Conservation (phyloP, 1,284 basidiomycete species). For the Leccinum insolens region DNA sequence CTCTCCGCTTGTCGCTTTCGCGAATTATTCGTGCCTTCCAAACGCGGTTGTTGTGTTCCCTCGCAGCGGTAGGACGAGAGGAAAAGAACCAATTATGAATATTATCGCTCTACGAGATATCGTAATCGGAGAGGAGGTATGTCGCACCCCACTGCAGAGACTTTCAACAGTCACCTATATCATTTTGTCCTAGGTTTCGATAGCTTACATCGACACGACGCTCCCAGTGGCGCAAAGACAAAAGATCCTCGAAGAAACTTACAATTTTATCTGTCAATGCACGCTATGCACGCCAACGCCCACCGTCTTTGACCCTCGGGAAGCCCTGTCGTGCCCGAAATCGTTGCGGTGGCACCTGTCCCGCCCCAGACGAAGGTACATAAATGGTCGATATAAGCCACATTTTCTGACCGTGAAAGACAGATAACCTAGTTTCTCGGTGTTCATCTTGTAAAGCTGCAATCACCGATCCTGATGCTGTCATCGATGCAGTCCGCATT, state of each 20-base stretch:
- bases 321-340: slow-evolving; percentile 67
- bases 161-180: slow-evolving; percentile 5
- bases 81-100: slow-evolving; percentile 66
- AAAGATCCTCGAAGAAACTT: slow-evolving; percentile 66
- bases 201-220: slow-evolving; percentile 86
- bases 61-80: slow-evolving; percentile 38
- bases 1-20: slow-evolving; percentile 77
- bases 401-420: slow-evolving; percentile 4
- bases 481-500: slow-evolving; percentile 54
- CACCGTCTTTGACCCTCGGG: slow-evolving; percentile 63
- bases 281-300: slow-evolving; percentile 47
- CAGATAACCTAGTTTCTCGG: slow-evolving; percentile 49
- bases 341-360: slow-evolving; percentile 62
- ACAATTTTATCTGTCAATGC: slow-evolving; percentile 83
- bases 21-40: slow-evolving; percentile 92
- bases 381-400: slow-evolving; percentile 16
- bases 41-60: slow-evolving; percentile 93
- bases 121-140: slow-evolving; percentile 68
- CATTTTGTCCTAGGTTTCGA: slow-evolving; percentile 49
- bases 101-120: slow-evolving; percentile 74
- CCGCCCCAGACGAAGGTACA: slow-evolving; percentile 59
- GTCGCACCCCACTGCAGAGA: slow-evolving; percentile 11
- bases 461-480: slow-evolving; percentile 39
- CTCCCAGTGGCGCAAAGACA: slow-evolving; percentile 63
- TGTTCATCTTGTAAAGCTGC: slow-evolving; percentile 62